Evolutionary conservation across 1,284 basidiomycete species (phyloP).

Genomic region (Ganoderma lucidum): DNA sequence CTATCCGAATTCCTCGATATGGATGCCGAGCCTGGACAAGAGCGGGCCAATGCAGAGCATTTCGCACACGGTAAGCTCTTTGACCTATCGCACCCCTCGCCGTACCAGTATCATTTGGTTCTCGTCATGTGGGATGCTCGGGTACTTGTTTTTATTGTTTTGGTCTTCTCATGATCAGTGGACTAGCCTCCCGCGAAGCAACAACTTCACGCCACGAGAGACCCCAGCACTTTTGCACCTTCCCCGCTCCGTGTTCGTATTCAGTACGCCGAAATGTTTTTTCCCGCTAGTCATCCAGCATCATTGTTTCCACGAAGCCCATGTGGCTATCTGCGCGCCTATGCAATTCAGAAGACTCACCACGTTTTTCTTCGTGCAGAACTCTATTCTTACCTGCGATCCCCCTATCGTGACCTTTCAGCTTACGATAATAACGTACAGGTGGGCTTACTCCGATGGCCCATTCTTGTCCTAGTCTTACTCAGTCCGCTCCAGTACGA

Average conservation of each 20-base stretch:
- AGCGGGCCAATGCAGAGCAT: constrained; percentile 81
- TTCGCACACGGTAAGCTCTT: constrained; percentile 80
- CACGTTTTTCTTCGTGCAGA: constrained; percentile 54
- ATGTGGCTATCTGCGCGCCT: constrained; percentile 18
- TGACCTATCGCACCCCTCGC: neutral
- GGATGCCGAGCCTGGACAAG: constrained; percentile 57
- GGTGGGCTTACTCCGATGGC: constrained; percentile 51
- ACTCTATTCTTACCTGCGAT: constrained; percentile 85
- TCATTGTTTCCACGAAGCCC: constrained; percentile 11
- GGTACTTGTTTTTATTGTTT: neutral
- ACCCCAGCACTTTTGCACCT: neutral
- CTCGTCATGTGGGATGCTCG: neutral
- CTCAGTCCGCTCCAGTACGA: constrained; percentile 59
- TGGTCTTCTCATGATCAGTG: neutral
- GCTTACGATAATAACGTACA: constrained; percentile 85
- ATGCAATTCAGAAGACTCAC: constrained; percentile 16
- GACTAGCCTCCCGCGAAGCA: neutral
- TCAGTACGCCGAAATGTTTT: constrained; percentile 1
- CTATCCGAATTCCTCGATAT: constrained; percentile 87
- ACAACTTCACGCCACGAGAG: neutral
- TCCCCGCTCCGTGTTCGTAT: constrained; percentile 8
- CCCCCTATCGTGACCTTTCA: constrained; percentile 82
- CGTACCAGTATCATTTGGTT: neutral
- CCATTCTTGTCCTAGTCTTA: constrained; percentile 15
- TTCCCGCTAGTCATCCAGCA: constrained; percentile 1